Evolutionary conservation across 768 basidiomycete species (phyloP), one percentile per base, ranked within the genome.

Genomic region (Pleurotus giganteus): DNA sequence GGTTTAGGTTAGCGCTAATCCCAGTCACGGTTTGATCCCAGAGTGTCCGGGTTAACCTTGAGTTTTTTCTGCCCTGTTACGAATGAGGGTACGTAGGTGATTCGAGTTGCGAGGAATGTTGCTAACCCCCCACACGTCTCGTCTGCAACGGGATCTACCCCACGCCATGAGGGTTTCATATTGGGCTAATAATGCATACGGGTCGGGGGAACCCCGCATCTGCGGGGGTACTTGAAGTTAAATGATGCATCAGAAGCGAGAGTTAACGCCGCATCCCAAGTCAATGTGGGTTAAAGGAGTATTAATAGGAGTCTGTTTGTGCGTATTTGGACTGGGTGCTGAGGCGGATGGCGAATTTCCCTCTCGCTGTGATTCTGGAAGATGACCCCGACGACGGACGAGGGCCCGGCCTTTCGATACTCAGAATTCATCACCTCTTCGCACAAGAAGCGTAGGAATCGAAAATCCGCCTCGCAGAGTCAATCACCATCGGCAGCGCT

Each of bases 381-480:
- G 49, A 50, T 41, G 37, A 31, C 36, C 1, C 32, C 49, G 21
- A n/a, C 47, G 9, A 32, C 50, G 11, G 36, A 44, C 26, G 27
- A 39, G 34, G 43, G 60, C 44, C 51, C 66, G 51, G 73, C 76
- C 47, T 75, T 72, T 54, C 74, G 76, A 55, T 80, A 80, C 63
- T 67, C 77, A 53, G 74, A 80, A 9, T 86, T 86, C 66, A 45
- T 57, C 21, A 77, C 69, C 57, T 71, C 69, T 57, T 64, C 76
- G 23, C 77, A 79, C 63, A 85, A 77, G 69, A 85, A 79, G 62
- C 77, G 79, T 36, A 15, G 49, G 60, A 79, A 69, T 62, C 71
- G 72, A 56, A 75, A 70, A 64, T 32, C 43, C 24, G 58, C 59
- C 36, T 59, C 60, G 44, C 64, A 74, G 36, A 69, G 63, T 4